Percentiles rank a stretch among this genome's conserved stretches.
Evolutionary conservation across 768 basidiomycete species (phyloP).

Genomic region (Lactarius sp.): DNA sequence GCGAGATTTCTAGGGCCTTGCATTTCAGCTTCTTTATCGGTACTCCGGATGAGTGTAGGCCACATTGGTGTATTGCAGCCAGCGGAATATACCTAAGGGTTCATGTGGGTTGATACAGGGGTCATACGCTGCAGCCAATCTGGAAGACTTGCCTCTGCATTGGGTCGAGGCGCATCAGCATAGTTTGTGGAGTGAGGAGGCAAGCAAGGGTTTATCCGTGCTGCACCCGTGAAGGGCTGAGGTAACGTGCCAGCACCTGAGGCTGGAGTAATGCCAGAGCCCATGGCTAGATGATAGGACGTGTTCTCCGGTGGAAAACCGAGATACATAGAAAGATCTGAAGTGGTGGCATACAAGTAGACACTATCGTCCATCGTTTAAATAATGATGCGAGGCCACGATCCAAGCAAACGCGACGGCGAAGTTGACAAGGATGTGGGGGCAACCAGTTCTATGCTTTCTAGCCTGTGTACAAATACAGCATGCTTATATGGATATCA

Average conservation of each 20-base stretch:
- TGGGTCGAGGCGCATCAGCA: background rate
- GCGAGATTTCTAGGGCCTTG: background rate
- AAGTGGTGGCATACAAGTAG: background rate
- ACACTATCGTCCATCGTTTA: background rate
- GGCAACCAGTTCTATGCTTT: background rate
- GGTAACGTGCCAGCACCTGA: background rate
- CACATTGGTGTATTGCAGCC: too few species aligned
- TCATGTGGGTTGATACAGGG: background rate
- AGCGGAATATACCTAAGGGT: background rate
- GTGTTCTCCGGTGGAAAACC: background rate
- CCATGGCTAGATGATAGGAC: background rate
- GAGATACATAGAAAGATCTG: background rate
- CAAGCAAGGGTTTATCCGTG: background rate
- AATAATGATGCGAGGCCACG: background rate
- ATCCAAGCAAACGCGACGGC: background rate
- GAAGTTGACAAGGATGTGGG: background rate
- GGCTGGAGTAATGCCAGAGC: background rate
- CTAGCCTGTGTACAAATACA: background rate
- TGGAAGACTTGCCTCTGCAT: background rate
- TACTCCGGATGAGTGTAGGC: background rate
- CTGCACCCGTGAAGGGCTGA: background rate
- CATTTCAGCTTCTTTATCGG: background rate
- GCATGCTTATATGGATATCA: background rate
- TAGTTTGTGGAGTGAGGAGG: too few species aligned
- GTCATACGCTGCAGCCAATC: background rate